Evolutionary conservation across 805 yeast genomes (phyloP).

Genomic region (Kregervanrija pseudodelftensis): DNA sequence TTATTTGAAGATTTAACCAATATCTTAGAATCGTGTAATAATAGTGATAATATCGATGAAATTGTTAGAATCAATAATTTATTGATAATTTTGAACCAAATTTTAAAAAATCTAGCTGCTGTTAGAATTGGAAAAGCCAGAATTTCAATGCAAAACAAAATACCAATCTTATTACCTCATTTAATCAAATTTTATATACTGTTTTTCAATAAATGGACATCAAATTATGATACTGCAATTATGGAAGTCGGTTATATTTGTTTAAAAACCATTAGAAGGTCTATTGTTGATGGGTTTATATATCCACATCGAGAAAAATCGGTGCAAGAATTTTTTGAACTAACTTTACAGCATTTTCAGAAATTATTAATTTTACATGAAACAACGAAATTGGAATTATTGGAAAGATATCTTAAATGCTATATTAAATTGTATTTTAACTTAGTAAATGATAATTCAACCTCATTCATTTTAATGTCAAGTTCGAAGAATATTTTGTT

Average conservation of each 20-base stretch:
- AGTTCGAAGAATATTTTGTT: conserved; percentile 54
- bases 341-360: conserved; percentile 54
- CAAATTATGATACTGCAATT: conserved; percentile 37
- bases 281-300: conserved; percentile 70
- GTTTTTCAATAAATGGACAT: conserved; percentile 59
- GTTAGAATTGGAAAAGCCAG: conserved; percentile 81
- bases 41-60: conserved; percentile 21
- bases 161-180: conserved; percentile 54
- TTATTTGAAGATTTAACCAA: conserved; percentile 59
- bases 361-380: conserved; percentile 49
- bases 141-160: conserved; percentile 66
- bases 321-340: conserved; percentile 53
- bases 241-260: conserved; percentile 75
- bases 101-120: conserved; percentile 64
- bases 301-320: conserved; percentile 54
- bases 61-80: conserved; percentile 53
- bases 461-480: conserved; percentile 65
- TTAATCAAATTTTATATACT: conserved; percentile 52
- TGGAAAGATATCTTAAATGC: conserved; percentile 69
- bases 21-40: conserved; percentile 37
- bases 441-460: conserved; percentile 53
- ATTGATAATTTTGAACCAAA: conserved; percentile 64
- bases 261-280: conserved; percentile 66
- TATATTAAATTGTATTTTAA: conserved; percentile 67
- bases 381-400: conserved; percentile 35